These are phyloP conservation scores for Termitomyces sp. DNA, from an alignment of 768 basidiomycete genomes.

Conservation along the genomic window DNA sequence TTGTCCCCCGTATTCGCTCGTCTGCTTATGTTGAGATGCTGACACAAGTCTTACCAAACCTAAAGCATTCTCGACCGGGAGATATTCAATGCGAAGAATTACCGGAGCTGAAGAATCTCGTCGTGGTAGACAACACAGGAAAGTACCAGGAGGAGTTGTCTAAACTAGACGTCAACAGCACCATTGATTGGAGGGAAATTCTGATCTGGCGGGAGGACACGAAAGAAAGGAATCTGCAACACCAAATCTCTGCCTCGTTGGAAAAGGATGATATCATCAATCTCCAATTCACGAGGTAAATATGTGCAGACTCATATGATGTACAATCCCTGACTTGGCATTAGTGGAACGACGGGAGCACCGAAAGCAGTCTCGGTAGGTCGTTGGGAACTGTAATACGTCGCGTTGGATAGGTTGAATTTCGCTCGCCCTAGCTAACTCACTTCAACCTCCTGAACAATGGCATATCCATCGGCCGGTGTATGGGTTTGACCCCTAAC, in stretches of 20 bases:
- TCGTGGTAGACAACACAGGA: constrained; percentile 64
- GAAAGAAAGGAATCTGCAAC: constrained; percentile 40
- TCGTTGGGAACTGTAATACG: background rate
- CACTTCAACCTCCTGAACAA: constrained; percentile 83
- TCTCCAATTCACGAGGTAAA: constrained; percentile 81
- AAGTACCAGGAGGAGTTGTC: constrained; percentile 37
- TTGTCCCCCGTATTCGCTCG: constrained; percentile 66
- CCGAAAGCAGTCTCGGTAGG: constrained; percentile 84
- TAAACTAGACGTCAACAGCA: constrained; percentile 43
- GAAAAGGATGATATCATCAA: constrained; percentile 74
- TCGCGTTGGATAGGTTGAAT: background rate
- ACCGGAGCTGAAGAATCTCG: constrained; percentile 60
- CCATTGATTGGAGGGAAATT: constrained; percentile 71
- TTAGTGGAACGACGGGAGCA: constrained; percentile 74
- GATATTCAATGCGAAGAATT: constrained; percentile 56
- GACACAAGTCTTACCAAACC: constrained; percentile 53
- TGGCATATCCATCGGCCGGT: constrained; percentile 62
- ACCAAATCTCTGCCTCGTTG: constrained; percentile 39
- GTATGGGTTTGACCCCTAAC: constrained; percentile 63
- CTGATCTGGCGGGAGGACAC: constrained; percentile 65
- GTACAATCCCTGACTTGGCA: background rate
- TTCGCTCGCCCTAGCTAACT: constrained; percentile 52
- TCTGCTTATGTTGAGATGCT: constrained; percentile 67
- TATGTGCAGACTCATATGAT: background rate
- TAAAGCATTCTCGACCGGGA: constrained; percentile 49